A percentile compares a stretch with the other conserved stretches of the same genome.
Conservation (phyloP, 345 rosid species). For the Murraya koenigii region DNA sequence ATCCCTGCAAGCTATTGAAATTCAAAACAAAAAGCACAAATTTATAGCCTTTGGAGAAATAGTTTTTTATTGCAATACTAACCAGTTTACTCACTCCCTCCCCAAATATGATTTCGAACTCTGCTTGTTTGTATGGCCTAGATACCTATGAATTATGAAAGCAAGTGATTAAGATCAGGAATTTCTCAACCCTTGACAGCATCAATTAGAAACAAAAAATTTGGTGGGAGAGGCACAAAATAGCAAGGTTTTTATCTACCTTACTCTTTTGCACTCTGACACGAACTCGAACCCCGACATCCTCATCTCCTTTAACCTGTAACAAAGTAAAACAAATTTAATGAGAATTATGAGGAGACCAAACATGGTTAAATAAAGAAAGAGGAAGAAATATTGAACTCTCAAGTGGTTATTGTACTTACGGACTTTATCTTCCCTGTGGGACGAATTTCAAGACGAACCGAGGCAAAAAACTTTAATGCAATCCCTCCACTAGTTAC, state of each 20-base stretch:
- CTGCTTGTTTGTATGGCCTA: conserved; percentile 95
- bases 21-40: conserved; percentile 15
- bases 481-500: conserved; percentile 98
- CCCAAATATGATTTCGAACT: conserved; percentile 90
- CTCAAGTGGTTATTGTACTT: conserved; percentile 31
- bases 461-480: conserved; percentile 89
- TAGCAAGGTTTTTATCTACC: conserved; percentile 37
- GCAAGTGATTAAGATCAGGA: conserved; percentile 2
- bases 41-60: conserved; percentile 7
- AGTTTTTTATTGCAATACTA: conserved; percentile 20
- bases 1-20: conserved; percentile 55
- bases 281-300: conserved; percentile 85
- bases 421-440: conserved; percentile 98
- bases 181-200: background rate
- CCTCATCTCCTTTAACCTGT: conserved; percentile 91
- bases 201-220: background rate
- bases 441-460: conserved; percentile 87
- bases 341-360: background rate
- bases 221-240: background rate
- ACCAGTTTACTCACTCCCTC: conserved; percentile 98
- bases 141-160: conserved; percentile 69
- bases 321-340: conserved; percentile 3
- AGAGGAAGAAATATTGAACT: background rate
- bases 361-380: conserved; percentile 16
- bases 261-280: conserved; percentile 97